These are phyloP conservation scores for Beta lomatogona DNA, from an alignment of 179 eudicot genomes.

Conservation along the genomic window DNA sequence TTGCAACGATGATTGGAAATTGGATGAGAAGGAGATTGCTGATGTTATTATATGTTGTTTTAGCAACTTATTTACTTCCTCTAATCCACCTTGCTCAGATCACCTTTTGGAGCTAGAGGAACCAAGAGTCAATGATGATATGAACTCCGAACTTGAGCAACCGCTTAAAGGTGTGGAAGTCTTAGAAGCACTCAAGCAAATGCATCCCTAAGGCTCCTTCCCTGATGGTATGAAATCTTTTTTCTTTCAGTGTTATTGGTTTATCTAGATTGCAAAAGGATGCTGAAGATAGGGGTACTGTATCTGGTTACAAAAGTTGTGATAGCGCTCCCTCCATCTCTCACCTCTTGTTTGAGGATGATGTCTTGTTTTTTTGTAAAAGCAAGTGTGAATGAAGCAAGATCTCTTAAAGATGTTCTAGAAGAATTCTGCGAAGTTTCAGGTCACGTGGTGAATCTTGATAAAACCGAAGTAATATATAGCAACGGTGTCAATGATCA, in stretches of 20 bases:
- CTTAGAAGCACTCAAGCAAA: neutral
- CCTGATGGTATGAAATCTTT: neutral
- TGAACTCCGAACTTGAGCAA: too few relatives aligned
- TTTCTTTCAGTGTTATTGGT: neutral
- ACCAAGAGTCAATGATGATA: too few relatives aligned
- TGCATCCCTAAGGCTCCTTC: neutral
- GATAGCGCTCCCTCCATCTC: neutral
- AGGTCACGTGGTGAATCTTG: neutral
- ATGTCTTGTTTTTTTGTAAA: neutral
- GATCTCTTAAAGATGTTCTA: neutral
- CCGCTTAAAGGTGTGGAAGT: neutral
- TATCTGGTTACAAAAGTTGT: neutral
- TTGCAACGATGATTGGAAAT: too few relatives aligned
- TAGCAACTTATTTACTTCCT: too few relatives aligned
- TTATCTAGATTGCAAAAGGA: neutral
- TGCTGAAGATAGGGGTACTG: neutral
- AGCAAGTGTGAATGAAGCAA: neutral
- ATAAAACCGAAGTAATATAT: neutral
- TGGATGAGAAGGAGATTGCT: too few relatives aligned
- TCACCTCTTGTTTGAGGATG: neutral
- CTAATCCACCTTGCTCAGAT: too few relatives aligned
- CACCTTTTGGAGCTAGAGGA: too few relatives aligned
- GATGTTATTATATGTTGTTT: too few relatives aligned
- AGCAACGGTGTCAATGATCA: neutral
- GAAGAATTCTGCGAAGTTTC: neutral